Percentiles rank a stretch among this genome's conserved stretches.
These are phyloP conservation scores for Alternaria ventricosa DNA, from an alignment of 2,329 filamentous ascomycete genomes.

Conservation along the genomic window DNA sequence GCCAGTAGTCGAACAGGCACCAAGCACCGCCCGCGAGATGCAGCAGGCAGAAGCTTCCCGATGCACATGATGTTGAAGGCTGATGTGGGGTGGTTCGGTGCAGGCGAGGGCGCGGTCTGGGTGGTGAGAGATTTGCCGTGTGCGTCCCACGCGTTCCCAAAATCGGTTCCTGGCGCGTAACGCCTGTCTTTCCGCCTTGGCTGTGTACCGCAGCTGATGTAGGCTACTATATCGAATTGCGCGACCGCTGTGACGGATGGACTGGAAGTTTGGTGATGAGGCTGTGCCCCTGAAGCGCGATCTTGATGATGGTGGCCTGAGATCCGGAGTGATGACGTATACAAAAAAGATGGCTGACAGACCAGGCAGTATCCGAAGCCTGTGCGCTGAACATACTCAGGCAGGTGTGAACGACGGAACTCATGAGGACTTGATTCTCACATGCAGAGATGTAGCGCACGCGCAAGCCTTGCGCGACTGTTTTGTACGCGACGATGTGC, in stretches of 20 bases:
- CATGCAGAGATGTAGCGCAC: not conserved
- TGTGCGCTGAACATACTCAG: not conserved
- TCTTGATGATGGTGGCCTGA: not conserved
- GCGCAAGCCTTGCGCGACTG: not conserved
- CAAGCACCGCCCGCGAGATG: constrained; percentile 1
- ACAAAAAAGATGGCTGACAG: not conserved
- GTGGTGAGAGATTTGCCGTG: constrained; percentile 7
- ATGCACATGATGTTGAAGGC: not conserved
- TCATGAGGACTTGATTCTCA: not conserved
- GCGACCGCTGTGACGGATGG: not conserved
- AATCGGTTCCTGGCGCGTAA: constrained; percentile 2
- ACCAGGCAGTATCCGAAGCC: not conserved
- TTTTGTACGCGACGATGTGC: not conserved
- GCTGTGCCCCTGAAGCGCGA: not conserved
- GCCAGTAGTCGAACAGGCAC: not conserved
- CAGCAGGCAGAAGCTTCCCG: constrained; percentile 5
- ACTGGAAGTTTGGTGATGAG: not conserved
- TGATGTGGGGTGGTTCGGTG: constrained; percentile 9
- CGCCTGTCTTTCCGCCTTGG: constrained; percentile 4
- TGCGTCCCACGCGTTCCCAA: constrained; percentile 18
- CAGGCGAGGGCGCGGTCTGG: not conserved
- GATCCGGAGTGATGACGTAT: constrained; percentile 2
- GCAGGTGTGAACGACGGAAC: not conserved
- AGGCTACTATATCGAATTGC: not conserved
- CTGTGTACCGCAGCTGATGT: constrained; percentile 11